phyloP scores from a whole-genome alignment of 1,284 basidiomycete species.

The Marasmius sp. region DNA sequence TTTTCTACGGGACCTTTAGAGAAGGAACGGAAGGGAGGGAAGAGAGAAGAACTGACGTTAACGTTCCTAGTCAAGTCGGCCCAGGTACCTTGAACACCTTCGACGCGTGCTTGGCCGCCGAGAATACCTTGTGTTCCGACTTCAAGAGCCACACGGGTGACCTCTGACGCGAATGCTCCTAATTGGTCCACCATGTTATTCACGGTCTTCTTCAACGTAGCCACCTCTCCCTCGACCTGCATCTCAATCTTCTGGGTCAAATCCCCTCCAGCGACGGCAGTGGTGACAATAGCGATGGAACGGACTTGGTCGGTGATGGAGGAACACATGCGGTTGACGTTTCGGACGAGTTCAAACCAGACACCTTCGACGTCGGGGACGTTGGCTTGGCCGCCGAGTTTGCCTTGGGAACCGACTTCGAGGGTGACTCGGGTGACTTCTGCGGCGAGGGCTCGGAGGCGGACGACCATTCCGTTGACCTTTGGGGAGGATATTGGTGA shows the following conservation, averaged over 20 bases:
- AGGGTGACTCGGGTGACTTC: constrained; percentile 96
- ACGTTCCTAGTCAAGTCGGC: constrained; percentile 90
- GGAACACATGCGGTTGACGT: constrained; percentile 90
- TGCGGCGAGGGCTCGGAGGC: constrained; percentile 77
- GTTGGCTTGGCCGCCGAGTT: constrained; percentile 88
- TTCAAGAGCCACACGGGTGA: constrained; percentile 45
- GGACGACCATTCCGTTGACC: constrained; percentile 94
- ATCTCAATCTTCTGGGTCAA: constrained; percentile 89
- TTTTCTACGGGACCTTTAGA: constrained; percentile 50
- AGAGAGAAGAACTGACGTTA: constrained; percentile 51
- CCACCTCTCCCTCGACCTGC: constrained; percentile 86
- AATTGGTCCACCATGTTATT: constrained; percentile 61
- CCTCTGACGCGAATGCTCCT: constrained; percentile 91
- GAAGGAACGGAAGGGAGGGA: neutral
- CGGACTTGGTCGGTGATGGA: constrained; percentile 94
- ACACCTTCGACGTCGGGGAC: constrained; percentile 96
- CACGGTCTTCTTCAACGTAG: constrained; percentile 38
- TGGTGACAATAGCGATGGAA: constrained; percentile 89
- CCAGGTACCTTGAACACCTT: constrained; percentile 94
- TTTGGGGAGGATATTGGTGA: neutral
- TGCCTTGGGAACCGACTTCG: constrained; percentile 88
- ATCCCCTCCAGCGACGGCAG: constrained; percentile 88
- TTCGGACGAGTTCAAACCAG: constrained; percentile 89
- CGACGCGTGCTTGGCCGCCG: constrained; percentile 90
- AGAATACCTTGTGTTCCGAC: constrained; percentile 85